phyloP scores from a whole-genome alignment of 805 yeast genomes.

The Saccharomyces jurei region DNA sequence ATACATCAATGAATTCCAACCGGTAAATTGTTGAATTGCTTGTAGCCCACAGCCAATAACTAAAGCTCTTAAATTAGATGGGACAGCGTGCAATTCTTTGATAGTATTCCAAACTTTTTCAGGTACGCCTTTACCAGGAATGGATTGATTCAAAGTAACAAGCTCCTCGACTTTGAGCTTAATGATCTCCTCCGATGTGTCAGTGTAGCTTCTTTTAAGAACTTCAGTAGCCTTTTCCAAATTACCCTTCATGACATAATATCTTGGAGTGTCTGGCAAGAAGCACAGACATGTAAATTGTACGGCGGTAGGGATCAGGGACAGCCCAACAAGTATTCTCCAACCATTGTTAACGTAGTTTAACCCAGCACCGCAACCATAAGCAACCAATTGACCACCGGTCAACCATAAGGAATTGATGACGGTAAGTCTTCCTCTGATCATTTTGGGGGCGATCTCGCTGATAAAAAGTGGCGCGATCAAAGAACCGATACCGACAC shows the following conservation, averaged over 20 bases:
- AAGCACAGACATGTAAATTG: constrained; percentile 74
- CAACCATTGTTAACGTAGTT: constrained; percentile 72
- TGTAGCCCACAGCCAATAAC: constrained; percentile 88
- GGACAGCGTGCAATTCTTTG: constrained; percentile 54
- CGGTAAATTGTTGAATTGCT: constrained; percentile 94
- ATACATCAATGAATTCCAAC: constrained; percentile 94
- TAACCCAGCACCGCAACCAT: constrained; percentile 87
- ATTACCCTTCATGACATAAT: constrained; percentile 63
- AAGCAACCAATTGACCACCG: constrained; percentile 91
- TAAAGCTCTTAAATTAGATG: constrained; percentile 82
- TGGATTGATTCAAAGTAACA: constrained; percentile 36
- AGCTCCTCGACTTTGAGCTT: constrained; percentile 63
- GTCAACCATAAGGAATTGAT: constrained; percentile 85
- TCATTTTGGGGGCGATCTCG: constrained; percentile 86
- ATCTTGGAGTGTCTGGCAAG: constrained; percentile 95
- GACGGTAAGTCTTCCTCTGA: constrained; percentile 85
- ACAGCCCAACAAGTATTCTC: constrained; percentile 86
- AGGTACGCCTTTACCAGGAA: constrained; percentile 42
- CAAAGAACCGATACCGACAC: constrained; percentile 90
- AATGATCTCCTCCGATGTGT: constrained; percentile 56
- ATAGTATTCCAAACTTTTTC: constrained; percentile 52
- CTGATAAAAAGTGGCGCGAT: constrained; percentile 90
- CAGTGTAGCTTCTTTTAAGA: constrained; percentile 51
- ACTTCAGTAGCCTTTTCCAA: constrained; percentile 60
- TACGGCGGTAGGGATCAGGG: constrained; percentile 75